Evolutionary conservation across 345 rosid genomes (phyloP).

Genomic region (Adansonia digitata): DNA sequence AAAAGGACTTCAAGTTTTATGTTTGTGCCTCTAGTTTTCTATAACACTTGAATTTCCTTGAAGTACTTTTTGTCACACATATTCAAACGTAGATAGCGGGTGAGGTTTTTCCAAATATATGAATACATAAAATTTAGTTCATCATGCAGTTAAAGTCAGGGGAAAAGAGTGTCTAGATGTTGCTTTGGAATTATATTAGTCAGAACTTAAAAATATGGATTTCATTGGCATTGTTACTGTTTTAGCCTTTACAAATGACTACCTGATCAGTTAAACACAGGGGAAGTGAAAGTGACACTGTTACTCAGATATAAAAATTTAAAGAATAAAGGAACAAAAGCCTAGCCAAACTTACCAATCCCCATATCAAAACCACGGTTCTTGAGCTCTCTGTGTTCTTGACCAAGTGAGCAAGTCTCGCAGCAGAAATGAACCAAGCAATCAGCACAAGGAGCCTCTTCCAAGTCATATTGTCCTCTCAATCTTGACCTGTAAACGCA

Average conservation of each 20-base stretch:
- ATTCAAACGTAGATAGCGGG: too few relatives aligned
- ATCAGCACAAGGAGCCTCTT: conserved; percentile 45
- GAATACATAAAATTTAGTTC: too few relatives aligned
- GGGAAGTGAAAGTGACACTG: not conserved
- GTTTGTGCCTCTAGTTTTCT: too few relatives aligned
- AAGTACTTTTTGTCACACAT: too few relatives aligned
- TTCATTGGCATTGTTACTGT: too few relatives aligned
- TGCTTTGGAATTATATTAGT: not conserved
- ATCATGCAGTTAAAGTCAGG: too few relatives aligned
- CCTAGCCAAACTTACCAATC: conserved; percentile 24
- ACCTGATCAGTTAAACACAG: not conserved
- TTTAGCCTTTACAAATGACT: too few relatives aligned
- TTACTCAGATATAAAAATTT: too few relatives aligned
- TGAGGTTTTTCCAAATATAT: too few relatives aligned
- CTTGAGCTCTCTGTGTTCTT: conserved; percentile 47
- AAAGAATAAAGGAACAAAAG: not conserved
- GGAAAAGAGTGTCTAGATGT: too few relatives aligned
- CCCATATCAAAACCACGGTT: conserved; percentile 53
- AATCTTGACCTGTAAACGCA: conserved; percentile 38
- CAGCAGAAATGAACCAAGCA: conserved; percentile 36
- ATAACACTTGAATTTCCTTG: too few relatives aligned
- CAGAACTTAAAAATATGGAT: too few relatives aligned
- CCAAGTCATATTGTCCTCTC: conserved; percentile 42
- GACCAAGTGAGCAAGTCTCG: conserved; percentile 20
- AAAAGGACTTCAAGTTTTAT: not conserved